Evolutionary conservation across 1,139 yeast genomes (phyloP).

Genomic region (Suhomyces choctaworum): DNA sequence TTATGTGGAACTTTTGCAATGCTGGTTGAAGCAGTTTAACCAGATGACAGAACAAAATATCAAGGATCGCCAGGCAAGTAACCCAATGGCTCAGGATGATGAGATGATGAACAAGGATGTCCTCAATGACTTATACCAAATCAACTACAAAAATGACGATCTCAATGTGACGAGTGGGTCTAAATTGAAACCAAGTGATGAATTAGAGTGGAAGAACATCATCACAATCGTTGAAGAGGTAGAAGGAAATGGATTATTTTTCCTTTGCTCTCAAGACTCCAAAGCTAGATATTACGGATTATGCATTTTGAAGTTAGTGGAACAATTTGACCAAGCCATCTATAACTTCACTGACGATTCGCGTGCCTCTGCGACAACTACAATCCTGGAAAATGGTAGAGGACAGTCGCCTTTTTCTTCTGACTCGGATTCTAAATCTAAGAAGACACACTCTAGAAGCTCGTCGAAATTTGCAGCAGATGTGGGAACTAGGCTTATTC

Average conservation of each 20-base stretch:
- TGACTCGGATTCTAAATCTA: conserved; percentile 3
- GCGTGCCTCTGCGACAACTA: neutral
- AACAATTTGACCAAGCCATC: conserved; percentile 81
- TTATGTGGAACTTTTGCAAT: conserved; percentile 73
- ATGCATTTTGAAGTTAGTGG: conserved; percentile 70
- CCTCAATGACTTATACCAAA: conserved; percentile 46
- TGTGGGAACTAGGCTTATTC: conserved; percentile 74
- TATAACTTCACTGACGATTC: conserved; percentile 46
- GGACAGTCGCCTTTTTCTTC: conserved; percentile 6
- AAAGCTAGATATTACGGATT: conserved; percentile 73
- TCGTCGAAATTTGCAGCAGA: conserved; percentile 79
- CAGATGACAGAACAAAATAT: conserved; percentile 21
- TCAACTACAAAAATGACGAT: conserved; percentile 42
- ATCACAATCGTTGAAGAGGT: conserved; percentile 88
- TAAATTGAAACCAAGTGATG: conserved; percentile 53
- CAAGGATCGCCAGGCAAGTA: conserved; percentile 14
- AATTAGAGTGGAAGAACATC: conserved; percentile 73
- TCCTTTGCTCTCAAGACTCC: conserved; percentile 85
- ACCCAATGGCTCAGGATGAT: conserved; percentile 38
- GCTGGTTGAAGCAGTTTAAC: conserved; percentile 74
- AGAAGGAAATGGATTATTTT: conserved; percentile 93
- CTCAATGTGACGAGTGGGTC: conserved; percentile 23
- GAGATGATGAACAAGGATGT: conserved; percentile 43
- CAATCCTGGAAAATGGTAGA: conserved; percentile 1
- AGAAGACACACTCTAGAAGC: conserved; percentile 51